A percentile compares a stretch with the other conserved stretches of the same genome.
Conservation (phyloP, 148 eudicot genomes). For the Amaranthus hypochondriacus region DNA sequence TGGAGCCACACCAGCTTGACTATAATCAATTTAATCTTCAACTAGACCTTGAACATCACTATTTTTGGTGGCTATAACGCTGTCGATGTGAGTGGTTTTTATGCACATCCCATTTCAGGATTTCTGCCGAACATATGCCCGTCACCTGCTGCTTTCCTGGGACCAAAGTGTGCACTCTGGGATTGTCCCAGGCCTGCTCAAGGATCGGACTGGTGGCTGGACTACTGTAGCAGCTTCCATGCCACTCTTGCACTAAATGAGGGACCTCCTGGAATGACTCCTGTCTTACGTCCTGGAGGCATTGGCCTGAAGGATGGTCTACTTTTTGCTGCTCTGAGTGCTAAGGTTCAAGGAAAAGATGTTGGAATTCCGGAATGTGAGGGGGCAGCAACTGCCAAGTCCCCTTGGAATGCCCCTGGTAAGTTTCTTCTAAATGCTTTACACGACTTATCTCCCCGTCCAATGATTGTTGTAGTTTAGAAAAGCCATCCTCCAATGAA, state of each 20-base stretch:
- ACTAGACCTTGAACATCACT: constrained; percentile 47
- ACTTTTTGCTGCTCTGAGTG: constrained; percentile 84
- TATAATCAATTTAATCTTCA: constrained; percentile 56
- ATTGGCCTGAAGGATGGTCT: constrained; percentile 83
- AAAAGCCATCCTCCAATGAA: no score
- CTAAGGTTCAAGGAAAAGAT: constrained; percentile 75
- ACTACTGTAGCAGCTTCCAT: constrained; percentile 82
- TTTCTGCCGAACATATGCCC: constrained; percentile 56
- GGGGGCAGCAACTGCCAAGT: constrained; percentile 94
- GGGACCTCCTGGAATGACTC: constrained; percentile 87
- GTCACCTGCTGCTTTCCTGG: constrained; percentile 90
- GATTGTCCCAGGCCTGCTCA: constrained; percentile 95
- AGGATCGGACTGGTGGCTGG: constrained; percentile 70
- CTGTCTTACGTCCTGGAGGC: constrained; percentile 89
- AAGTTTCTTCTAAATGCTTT: constrained; percentile 10
- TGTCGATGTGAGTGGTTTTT: constrained; percentile 40
- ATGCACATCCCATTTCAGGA: constrained; percentile 46
- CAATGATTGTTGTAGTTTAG: no score
- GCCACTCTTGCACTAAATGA: constrained; percentile 75
- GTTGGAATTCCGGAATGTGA: constrained; percentile 97
- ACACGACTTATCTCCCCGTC: not conserved
- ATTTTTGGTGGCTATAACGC: constrained; percentile 47
- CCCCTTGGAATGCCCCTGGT: constrained; percentile 99
- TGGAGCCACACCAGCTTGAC: constrained; percentile 52
- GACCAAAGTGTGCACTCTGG: constrained; percentile 97